These are phyloP conservation scores for Gymnopus androsaceus DNA, from an alignment of 1,284 basidiomycete genomes.

Conservation along the genomic window DNA sequence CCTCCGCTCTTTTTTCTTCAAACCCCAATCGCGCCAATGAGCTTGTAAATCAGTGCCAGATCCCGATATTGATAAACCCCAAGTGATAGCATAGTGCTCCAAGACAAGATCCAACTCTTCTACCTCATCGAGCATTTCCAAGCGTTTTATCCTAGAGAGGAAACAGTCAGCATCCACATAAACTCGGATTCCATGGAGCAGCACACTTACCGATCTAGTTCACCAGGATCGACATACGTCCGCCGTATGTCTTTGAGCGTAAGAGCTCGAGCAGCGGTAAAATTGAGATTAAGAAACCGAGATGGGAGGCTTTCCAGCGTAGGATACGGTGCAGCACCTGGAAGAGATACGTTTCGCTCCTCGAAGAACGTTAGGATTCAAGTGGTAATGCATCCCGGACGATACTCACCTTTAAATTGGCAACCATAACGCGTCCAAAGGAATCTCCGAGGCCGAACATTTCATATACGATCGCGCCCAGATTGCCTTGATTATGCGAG, in stretches of 20 bases:
- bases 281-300: conserved; percentile 65
- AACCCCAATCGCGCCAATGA: conserved; percentile 42
- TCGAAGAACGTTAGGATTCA: conserved; percentile 29
- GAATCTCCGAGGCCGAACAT: conserved; percentile 85
- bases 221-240: conserved; percentile 51
- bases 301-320: conserved; percentile 57
- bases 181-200: conserved; percentile 4
- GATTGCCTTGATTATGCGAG: conserved; percentile 31
- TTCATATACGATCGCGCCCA: conserved; percentile 77
- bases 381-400: background rate
- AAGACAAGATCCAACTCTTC: conserved; percentile 90
- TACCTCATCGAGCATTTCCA: conserved; percentile 88
- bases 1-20: conserved; percentile 25
- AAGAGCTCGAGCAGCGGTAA: conserved; percentile 54
- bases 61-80: conserved; percentile 49
- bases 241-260: conserved; percentile 71
- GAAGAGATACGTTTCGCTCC: conserved; percentile 75
- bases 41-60: conserved; percentile 14
- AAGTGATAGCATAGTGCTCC: conserved; percentile 85
- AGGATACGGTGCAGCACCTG: conserved; percentile 68
- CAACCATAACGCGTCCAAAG: conserved; percentile 87
- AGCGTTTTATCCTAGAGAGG: conserved; percentile 64
- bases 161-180: background rate
- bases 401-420: conserved; percentile 70
- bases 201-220: conserved; percentile 61